Base-by-base conservation (phyloP, 371 early-diverging fungal species). In the Lichtheimia ornata region DNA sequence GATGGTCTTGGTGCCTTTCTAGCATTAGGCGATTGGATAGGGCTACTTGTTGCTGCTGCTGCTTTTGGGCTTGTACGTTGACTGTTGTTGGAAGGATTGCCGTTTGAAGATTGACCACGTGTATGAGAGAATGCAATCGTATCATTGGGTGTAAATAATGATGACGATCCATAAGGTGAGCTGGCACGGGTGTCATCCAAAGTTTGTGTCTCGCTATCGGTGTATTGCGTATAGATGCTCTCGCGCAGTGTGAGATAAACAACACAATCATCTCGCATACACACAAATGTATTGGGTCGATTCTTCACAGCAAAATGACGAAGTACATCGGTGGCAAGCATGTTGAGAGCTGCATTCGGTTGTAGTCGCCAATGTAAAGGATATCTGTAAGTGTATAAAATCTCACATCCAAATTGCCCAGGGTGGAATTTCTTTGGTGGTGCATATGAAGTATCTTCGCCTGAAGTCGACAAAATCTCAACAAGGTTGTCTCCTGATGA, bases 361-460 rank as follows among this genome's bases (percentile, higher is more conserved):
- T 78, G 81, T 27, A 94, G 69, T 15, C 95, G 82, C 88, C 90
- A 90, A 61, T 93, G 93, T 1, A 93, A 63, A 2, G 88, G 84
- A 62, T 92, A 91, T 15, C 73, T 69, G 24, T 79, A 77, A 14
- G 77, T 77, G 58, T 82, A 88, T 1, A 90, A 83, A 9, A 86
- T 59, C 0, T 88, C 86, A 27, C 92, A 92, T 13, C 86, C 84
- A 63, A 92, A 92, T 61, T 89, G 90, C 0, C 92, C 92, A 5
- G 85, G 82, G 2, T 63, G 45, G 49, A 79, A 77, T 27, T 73
- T 78, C 18, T 71, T 73, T 6, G 73, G 73, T 7, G 73, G 75
- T n/a, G 69, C 61, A 53, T 70, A 62, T 0, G 67, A 35, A 5
- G 64, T 53, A 49, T 78, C 79, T 64, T 78, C 79, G 1, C 73